These are phyloP conservation scores for Vaccinium myrtillus DNA, from an alignment of 148 eudicot genomes.

Conservation along the genomic window DNA sequence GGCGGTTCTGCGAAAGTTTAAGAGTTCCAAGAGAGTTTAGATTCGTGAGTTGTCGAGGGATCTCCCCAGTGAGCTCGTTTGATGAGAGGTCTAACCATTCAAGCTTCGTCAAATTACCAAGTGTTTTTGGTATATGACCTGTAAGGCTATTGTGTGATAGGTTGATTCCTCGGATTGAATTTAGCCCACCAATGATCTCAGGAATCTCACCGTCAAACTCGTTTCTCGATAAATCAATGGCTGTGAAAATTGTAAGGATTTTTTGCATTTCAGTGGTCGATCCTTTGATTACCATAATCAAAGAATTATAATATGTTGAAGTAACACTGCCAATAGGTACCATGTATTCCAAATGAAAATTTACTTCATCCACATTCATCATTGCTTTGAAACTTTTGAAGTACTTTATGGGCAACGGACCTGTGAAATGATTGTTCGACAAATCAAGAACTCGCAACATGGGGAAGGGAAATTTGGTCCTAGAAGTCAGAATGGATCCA, in stretches of 20 bases:
- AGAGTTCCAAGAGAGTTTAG: background rate
- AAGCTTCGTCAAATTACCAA: background rate
- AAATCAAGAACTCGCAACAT: background rate
- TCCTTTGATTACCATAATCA: background rate
- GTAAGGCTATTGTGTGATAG: background rate
- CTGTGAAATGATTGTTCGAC: background rate
- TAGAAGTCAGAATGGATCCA: background rate
- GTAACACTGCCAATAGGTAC: accelerated
- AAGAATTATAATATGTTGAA: background rate
- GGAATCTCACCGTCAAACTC: background rate
- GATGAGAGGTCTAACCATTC: slow-evolving; percentile 4
- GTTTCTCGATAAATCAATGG: background rate
- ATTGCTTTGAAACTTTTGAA: background rate
- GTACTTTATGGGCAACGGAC: background rate
- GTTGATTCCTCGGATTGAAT: background rate
- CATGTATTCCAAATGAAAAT: background rate
- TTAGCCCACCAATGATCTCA: background rate
- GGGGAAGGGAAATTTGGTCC: background rate
- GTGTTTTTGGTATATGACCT: background rate
- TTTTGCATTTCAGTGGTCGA: background rate
- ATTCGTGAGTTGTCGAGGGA: background rate
- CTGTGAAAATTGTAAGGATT: background rate
- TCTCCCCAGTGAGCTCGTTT: background rate
- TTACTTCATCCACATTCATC: background rate
- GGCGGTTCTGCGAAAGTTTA: background rate